Evolutionary conservation across 2,329 filamentous ascomycete genomes (phyloP), one percentile per base, ranked within the genome.

Genomic region (Fusarium acutatum): DNA sequence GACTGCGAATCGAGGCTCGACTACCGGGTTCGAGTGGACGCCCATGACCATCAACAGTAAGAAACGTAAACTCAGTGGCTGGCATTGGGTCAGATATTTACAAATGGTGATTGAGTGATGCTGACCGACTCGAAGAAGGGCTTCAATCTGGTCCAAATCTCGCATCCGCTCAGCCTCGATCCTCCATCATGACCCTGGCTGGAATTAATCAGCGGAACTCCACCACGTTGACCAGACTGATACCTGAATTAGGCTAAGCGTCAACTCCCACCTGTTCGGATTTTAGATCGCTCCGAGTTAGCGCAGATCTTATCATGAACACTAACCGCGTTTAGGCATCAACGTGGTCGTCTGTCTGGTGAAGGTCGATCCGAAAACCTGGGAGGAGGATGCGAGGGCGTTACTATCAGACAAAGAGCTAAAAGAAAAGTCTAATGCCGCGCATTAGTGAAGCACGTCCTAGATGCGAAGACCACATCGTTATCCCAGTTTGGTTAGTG

Each of bases 1-100:
- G 52, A 26, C 64, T 67, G 1, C 64, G 24, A 1, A 67, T 67
- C 20, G 62, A 35, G 9, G 38, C 38, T 14, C 62, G 62, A 9
- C 62, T 67, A 1, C 38, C 38, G 1, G 62, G 38, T 6, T 35
- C 62, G 0, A 26, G 18, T 6, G 64, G 64, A 7, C 38, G 43
- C 5, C 64, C 64, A 6, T 30, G 34, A 1, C 64, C 38, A 8
- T 67, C 44, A 0, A 67, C 62, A 0, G 52, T 24, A 9, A 67
- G 17, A 2, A 67, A 67, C 3, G 34, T 60, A 5, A 52, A 52
- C 10, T 22, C 24, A 3, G 20, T 30, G 6, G 14, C 24, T 13
- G 13, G 0, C 64, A 67, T 67, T 35, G 10, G 1, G 1, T 37
- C 2, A 9, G 14, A 18, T 24, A 10, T 24, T 22, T 9, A 10